These are phyloP conservation scores for Mrakia frigida DNA, from an alignment of 768 basidiomycete species.

Conservation along the genomic window DNA sequence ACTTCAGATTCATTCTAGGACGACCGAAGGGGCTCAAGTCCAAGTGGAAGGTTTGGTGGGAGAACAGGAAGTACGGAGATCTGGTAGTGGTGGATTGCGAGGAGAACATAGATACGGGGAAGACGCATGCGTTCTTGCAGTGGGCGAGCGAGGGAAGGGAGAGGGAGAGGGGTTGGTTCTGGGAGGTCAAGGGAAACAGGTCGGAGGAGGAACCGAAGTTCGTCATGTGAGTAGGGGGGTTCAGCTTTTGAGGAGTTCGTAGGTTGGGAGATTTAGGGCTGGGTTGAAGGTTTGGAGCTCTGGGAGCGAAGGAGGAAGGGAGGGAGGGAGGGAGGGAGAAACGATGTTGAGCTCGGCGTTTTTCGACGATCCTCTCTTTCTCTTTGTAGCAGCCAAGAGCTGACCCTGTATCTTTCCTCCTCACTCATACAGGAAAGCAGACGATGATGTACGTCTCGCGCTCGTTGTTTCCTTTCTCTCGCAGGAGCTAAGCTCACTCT, in stretches of 20 bases:
- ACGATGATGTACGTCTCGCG: slow-evolving; percentile 43
- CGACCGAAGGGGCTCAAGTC: slow-evolving; percentile 38
- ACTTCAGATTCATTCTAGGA: slow-evolving; percentile 44
- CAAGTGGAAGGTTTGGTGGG: slow-evolving; percentile 36
- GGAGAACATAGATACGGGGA: slow-evolving; percentile 45
- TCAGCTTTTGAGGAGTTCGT: not conserved
- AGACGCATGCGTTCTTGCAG: slow-evolving; percentile 45
- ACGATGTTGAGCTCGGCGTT: not conserved
- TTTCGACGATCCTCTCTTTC: not conserved
- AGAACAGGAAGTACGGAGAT: slow-evolving; percentile 38
- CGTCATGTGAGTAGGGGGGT: slow-evolving; percentile 41
- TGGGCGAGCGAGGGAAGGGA: slow-evolving; percentile 42
- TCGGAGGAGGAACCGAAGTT: slow-evolving; percentile 41
- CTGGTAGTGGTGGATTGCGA: slow-evolving; percentile 30
- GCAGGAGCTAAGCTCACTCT: not conserved
- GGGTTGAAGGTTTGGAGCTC: not conserved
- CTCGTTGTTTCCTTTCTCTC: not conserved
- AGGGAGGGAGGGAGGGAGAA: too few species aligned
- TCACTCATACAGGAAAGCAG: slow-evolving; percentile 40
- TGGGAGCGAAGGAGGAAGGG: not conserved
- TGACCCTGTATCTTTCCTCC: not conserved
- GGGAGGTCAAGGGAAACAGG: too few species aligned
- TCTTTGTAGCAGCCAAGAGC: not conserved
- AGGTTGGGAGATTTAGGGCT: too few species aligned
- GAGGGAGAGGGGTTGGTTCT: slow-evolving; percentile 27